A percentile compares a stretch with the other conserved stretches of the same genome.
phyloP scores from a whole-genome alignment of 345 rosid species.

The Citrus inodora region DNA sequence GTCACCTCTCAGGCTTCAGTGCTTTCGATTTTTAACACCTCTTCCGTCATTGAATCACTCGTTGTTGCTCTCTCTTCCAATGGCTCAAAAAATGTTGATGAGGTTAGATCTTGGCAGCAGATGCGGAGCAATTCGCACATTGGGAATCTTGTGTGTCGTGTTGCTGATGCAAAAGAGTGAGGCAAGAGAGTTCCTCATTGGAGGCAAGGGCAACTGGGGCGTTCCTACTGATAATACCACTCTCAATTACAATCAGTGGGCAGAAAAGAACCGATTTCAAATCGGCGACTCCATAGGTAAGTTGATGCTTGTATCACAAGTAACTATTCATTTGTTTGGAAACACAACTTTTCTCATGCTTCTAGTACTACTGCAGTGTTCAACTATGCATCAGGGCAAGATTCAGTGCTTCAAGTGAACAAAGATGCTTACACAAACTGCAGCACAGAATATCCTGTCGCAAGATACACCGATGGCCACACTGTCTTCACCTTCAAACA shows the following conservation, averaged over 20 bases:
- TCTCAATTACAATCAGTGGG: conserved; percentile 58
- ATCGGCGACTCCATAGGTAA: conserved; percentile 75
- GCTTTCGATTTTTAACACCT: too few relatives aligned
- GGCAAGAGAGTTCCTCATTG: conserved; percentile 62
- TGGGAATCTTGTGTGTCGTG: conserved; percentile 42
- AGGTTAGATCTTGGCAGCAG: background rate
- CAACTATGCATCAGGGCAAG: conserved; percentile 44
- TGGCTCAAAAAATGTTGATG: conserved; percentile 29
- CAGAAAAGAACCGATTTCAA: conserved; percentile 67
- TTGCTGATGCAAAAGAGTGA: conserved; percentile 32
- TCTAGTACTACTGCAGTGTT: conserved; percentile 46
- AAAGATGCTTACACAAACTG: conserved; percentile 57
- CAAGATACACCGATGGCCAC: conserved; percentile 46
- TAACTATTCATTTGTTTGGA: background rate
- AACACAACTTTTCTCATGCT: background rate
- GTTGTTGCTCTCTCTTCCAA: background rate
- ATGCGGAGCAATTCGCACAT: conserved; percentile 11
- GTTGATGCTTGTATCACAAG: conserved; percentile 4
- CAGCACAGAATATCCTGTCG: conserved; percentile 34
- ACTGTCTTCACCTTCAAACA: conserved; percentile 48
- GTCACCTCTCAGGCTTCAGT: conserved; percentile 12
- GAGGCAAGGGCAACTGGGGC: conserved; percentile 60
- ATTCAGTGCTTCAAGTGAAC: conserved; percentile 70
- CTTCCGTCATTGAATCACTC: too few relatives aligned
- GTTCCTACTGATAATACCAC: conserved; percentile 35